Evolutionary conservation across 805 yeast genomes (phyloP), one percentile per base, ranked within the genome.

Genomic region (Candida easanensis): DNA sequence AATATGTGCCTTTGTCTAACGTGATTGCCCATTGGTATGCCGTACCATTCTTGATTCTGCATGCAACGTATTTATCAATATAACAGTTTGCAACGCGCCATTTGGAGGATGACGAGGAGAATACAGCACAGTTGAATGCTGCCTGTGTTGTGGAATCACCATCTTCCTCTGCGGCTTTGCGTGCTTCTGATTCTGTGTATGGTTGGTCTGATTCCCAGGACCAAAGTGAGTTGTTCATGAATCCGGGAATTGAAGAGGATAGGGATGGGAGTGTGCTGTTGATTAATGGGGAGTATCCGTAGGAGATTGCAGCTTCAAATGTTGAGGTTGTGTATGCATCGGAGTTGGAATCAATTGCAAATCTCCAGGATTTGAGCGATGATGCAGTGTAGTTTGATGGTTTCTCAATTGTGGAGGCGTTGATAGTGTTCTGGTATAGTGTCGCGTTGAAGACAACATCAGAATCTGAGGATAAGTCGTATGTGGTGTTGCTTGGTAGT

Each of bases 71-170:
- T 42, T 71, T 65, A 21, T 66, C 53, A 0, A 66, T 61, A 53
- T 82, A 80, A 63, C 98, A 91, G 53, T 88, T 77, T 13, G 69
- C 74, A 0, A 86, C 82, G 4, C 46, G 42, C 88, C 91, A 85
- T 15, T 37, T 33, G 2, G 88, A 87, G 4, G 60, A 57, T 0
- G 56, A 36, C 2, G 31, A 17, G 4, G 46, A 35, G 15, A 73
- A 44, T 2, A 59, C 56, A 0, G 77, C 83, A 58, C 83, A 79
- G 38, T 69, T 67, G 39, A 55, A 61, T 0, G 78, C 76, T n/a
- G 56, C 46, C 37, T 55, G 56, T 17, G 52, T 8, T 14, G 43
- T 14, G 17, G 48, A 35, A 14, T 38, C 40, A n/a, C 51, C 52
- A 21, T 53, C 44, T 3, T 51, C 39, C 1, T 37, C 25, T 1